Base-by-base conservation (phyloP, 1,139 yeast genomes). In the Nadsonia commutata region DNA sequence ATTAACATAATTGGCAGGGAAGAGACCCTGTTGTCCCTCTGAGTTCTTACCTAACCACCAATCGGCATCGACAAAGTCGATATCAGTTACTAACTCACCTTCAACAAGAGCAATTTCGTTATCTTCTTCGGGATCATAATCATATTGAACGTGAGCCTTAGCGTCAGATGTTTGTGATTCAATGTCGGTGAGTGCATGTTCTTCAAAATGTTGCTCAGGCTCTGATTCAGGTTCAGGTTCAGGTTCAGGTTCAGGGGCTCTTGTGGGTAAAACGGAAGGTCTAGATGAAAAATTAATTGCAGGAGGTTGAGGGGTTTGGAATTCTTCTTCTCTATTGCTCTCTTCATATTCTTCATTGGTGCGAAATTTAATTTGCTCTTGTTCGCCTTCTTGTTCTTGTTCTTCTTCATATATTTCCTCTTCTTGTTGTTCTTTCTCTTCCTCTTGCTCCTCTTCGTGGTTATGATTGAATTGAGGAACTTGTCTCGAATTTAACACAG, bases 21-120 rank as follows among this genome's bases (percentile, higher is more conserved):
- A 81, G 48, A 81, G 67, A 16, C 93, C 93, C 49, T 70, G 74
- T 36, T 80, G 81, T 18, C 80, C 74, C 39, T 58, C 61, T 6
- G 72, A 54, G 57, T 80, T 78, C 49, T 68, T 70, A 36, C 93
- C 94, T 20, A 75, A 64, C 93, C 93, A 82, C 94, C 94, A 82
- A 51, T 80, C 86, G 41, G 76, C 81, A 55, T 80, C 88, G 9
- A 77, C 74, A 54, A 77, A 72, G 46, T 79, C 81, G 49, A 81
- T 76, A 21, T 75, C 75, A n/a, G 71, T 63, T 48, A 81, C 74
- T 43, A 62, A 55, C 50, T 81, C 90, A 44, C 82, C 85, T 55
- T 78, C 88, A 17, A 51, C 66, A 43, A 81, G 73, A 1, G 70
- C 71, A 46, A 81, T 71, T 58, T 81, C 93, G 54, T 81, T 79